Percentiles rank a stretch among this genome's conserved stretches.
phyloP scores from a whole-genome alignment of 371 early-diverging fungal genomes.

The Mucor saturninus region DNA sequence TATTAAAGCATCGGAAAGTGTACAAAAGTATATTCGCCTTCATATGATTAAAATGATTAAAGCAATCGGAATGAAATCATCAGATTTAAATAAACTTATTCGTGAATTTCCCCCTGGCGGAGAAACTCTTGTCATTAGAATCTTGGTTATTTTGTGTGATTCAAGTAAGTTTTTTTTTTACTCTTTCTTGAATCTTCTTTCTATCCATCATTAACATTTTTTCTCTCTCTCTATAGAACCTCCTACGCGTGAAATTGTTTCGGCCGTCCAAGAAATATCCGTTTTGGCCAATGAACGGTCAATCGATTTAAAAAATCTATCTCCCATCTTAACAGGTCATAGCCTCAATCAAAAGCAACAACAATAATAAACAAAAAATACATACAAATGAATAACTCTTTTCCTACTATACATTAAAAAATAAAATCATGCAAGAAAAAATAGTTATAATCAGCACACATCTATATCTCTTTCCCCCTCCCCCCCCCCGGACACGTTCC shows the following conservation, averaged over 20 bases:
- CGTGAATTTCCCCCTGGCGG: conserved; percentile 75
- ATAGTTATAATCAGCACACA: too few species aligned
- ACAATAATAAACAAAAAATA: too few species aligned
- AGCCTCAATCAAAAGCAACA: conserved; percentile 10
- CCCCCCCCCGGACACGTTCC: too few species aligned
- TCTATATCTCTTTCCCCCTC: too few species aligned
- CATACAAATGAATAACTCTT: too few species aligned
- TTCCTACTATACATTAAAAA: too few species aligned
- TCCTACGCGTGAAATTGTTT: conserved; percentile 32
- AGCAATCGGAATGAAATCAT: conserved; percentile 68
- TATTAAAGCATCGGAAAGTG: conserved; percentile 44
- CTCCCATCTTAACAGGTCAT: conserved; percentile 27
- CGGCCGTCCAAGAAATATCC: conserved; percentile 17
- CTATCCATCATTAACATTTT: not conserved
- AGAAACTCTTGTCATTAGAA: conserved; percentile 73
- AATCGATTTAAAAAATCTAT: conserved; percentile 19
- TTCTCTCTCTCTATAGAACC: conserved; percentile 19
- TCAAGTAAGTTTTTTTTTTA: conserved; percentile 49
- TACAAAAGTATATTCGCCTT: conserved; percentile 66
- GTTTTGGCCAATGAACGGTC: conserved; percentile 25
- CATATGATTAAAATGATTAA: conserved; percentile 78
- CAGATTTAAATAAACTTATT: conserved; percentile 66
- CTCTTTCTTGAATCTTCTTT: not conserved
- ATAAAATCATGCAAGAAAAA: too few species aligned
- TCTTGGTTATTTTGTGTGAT: conserved; percentile 76